Evolutionary conservation across 164 flowering plant genomes (phyloP).

Genomic region (Cinnamomum chago): DNA sequence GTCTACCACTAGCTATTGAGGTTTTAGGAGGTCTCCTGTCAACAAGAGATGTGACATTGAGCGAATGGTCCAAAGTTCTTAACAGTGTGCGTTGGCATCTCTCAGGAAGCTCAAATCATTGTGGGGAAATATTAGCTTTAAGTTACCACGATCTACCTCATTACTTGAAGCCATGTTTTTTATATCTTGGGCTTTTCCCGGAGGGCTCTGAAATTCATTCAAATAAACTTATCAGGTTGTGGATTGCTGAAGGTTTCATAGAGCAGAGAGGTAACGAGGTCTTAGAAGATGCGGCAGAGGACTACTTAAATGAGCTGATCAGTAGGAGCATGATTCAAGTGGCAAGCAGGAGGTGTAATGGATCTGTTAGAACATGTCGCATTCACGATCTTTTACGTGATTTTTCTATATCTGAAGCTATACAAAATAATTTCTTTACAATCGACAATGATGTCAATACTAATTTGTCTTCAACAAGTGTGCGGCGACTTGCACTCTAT

Average conservation of each 20-base stretch:
- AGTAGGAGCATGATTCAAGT: conserved; percentile 47
- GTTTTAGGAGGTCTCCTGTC: conserved; percentile 48
- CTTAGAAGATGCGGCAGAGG: conserved; percentile 35
- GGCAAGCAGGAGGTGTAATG: conserved; percentile 32
- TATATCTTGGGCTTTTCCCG: conserved; percentile 42
- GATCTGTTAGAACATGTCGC: conserved; percentile 30
- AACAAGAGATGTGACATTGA: conserved; percentile 17
- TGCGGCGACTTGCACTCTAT: background rate
- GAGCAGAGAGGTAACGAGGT: conserved; percentile 26
- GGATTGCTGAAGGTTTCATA: conserved; percentile 54
- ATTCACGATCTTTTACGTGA: conserved; percentile 33
- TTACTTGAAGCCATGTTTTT: conserved; percentile 36
- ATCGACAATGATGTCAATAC: too few relatives aligned
- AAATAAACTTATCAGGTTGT: conserved; percentile 38
- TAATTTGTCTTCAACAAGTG: background rate
- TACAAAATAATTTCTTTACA: background rate
- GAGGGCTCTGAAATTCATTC: conserved; percentile 37
- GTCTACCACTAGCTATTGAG: conserved; percentile 48
- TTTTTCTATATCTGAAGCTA: background rate
- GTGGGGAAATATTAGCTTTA: conserved; percentile 33
- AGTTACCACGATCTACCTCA: conserved; percentile 49
- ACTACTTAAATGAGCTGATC: conserved; percentile 39
- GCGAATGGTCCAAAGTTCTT: conserved; percentile 37
- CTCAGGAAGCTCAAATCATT: conserved; percentile 23
- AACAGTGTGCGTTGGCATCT: conserved; percentile 34